phyloP scores from a whole-genome alignment of 352 stramenopile species.

The Pythium periplocum region DNA sequence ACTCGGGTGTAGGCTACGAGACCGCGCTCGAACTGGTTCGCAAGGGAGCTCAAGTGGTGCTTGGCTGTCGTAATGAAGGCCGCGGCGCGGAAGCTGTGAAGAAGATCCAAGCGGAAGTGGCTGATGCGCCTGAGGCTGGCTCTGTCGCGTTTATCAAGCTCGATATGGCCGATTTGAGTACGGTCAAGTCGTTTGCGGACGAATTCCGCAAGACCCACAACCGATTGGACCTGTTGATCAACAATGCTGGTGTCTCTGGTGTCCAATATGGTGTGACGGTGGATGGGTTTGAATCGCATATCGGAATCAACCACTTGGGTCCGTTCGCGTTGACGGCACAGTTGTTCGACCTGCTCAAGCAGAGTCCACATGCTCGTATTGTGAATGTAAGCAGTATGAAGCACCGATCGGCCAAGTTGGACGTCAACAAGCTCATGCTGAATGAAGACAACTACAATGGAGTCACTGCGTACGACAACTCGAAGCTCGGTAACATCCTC shows the following conservation, averaged over 20 bases:
- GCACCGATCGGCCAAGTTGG: slow-evolving; percentile 28
- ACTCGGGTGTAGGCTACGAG: slow-evolving; percentile 39
- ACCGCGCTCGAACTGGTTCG: slow-evolving; percentile 31
- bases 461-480: slow-evolving; percentile 29
- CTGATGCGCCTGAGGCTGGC: neutral
- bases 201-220: slow-evolving; percentile 11
- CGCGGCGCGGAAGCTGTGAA: slow-evolving; percentile 31
- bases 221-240: slow-evolving; percentile 24
- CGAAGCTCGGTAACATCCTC: slow-evolving; percentile 48
- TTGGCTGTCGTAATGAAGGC: slow-evolving; percentile 40
- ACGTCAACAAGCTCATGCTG: slow-evolving; percentile 30
- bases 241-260: slow-evolving; percentile 25
- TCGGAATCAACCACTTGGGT: slow-evolving; percentile 21
- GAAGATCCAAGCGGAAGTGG: slow-evolving; percentile 18
- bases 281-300: slow-evolving; percentile 18
- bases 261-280: slow-evolving; percentile 11
- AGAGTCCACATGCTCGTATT: slow-evolving; percentile 20
- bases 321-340: slow-evolving; percentile 26
- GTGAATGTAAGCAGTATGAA: slow-evolving; percentile 35
- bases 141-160: slow-evolving; percentile 14
- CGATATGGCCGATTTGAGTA: slow-evolving; percentile 20
- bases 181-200: slow-evolving; percentile 16
- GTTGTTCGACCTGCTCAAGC: slow-evolving; percentile 19
- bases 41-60: slow-evolving; percentile 43
- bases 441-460: slow-evolving; percentile 29